phyloP scores from a whole-genome alignment of 805 yeast genomes.

The Nakazawaea anatomiae region DNA sequence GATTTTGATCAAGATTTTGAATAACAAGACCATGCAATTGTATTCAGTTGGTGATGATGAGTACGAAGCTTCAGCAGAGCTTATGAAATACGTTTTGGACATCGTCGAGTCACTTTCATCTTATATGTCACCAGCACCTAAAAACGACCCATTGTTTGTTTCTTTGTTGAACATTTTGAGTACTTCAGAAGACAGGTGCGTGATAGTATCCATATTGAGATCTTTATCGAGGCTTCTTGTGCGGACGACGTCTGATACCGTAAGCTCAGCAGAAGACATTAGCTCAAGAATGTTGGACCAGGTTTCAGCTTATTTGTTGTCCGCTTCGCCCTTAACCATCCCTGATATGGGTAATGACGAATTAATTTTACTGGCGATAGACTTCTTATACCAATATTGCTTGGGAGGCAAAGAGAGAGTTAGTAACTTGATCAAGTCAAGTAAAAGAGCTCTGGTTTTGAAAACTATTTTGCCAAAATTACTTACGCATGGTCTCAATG shows the following conservation, averaged over 20 bases:
- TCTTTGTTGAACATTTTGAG: conserved; percentile 46
- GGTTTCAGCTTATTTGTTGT: conserved; percentile 50
- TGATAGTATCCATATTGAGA: conserved; percentile 64
- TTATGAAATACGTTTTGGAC: conserved; percentile 65
- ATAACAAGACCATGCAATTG: conserved; percentile 19
- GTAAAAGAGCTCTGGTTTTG: conserved; percentile 44
- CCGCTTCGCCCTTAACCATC: conserved; percentile 17
- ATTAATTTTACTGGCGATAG: conserved; percentile 65
- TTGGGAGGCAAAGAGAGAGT: conserved; percentile 58
- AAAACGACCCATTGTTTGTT: conserved; percentile 63
- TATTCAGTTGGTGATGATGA: conserved; percentile 21
- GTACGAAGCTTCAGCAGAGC: conserved; percentile 42
- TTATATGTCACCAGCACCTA: conserved; percentile 68
- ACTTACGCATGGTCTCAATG: conserved; percentile 40
- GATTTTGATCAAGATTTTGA: conserved; percentile 38
- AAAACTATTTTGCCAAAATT: conserved; percentile 59
- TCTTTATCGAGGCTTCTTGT: conserved; percentile 76
- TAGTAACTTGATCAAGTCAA: conserved; percentile 40
- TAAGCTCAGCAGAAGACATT: conserved; percentile 45
- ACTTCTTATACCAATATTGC: conserved; percentile 75
- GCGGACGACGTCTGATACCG: conserved; percentile 41
- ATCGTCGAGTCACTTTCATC: conserved; percentile 80
- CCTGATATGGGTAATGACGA: conserved; percentile 50
- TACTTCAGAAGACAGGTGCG: conserved; percentile 57
- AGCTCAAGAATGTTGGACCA: conserved; percentile 40